These are phyloP conservation scores for Avena eriantha DNA, from an alignment of 176 grass and related monocot species.

Conservation along the genomic window DNA sequence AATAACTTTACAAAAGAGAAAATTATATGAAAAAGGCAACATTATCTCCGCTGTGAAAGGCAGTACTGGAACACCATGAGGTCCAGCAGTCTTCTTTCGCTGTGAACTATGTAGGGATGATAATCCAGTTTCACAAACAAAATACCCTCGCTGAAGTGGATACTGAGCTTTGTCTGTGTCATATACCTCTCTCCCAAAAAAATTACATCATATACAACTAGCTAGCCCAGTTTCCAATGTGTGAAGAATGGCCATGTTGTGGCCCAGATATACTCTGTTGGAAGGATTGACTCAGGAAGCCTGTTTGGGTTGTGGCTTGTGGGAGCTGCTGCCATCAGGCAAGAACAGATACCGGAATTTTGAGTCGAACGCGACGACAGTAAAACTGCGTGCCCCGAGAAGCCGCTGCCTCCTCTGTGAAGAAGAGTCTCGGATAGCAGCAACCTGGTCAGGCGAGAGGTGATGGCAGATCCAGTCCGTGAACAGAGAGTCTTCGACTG, in stretches of 20 bases:
- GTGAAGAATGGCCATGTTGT: conserved; percentile 33
- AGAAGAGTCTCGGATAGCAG: conserved; percentile 58
- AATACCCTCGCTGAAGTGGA: neutral
- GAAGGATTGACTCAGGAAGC: conserved; percentile 30
- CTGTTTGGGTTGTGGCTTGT: conserved; percentile 39
- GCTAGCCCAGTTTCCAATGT: conserved; percentile 18
- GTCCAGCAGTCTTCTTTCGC: neutral
- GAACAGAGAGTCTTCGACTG: conserved; percentile 80
- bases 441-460: conserved; percentile 76
- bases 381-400: conserved; percentile 66
- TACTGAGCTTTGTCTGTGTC: conserved; percentile 16
- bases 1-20: conserved; percentile 34
- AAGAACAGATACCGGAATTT: conserved; percentile 89
- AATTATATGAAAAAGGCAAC: neutral
- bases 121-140: neutral
- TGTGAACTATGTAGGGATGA: neutral
- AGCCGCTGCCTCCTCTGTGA: conserved; percentile 75
- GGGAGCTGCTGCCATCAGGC: conserved; percentile 52
- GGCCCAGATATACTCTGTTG: conserved; percentile 15
- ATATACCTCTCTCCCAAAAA: conserved; percentile 38
- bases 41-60: conserved; percentile 9
- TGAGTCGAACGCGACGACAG: conserved; percentile 60
- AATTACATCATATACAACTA: conserved; percentile 58
- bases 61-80: neutral
- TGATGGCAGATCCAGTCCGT: conserved; percentile 88